phyloP scores from a whole-genome alignment of 768 basidiomycete genomes.

The Coprinopsis sp. region DNA sequence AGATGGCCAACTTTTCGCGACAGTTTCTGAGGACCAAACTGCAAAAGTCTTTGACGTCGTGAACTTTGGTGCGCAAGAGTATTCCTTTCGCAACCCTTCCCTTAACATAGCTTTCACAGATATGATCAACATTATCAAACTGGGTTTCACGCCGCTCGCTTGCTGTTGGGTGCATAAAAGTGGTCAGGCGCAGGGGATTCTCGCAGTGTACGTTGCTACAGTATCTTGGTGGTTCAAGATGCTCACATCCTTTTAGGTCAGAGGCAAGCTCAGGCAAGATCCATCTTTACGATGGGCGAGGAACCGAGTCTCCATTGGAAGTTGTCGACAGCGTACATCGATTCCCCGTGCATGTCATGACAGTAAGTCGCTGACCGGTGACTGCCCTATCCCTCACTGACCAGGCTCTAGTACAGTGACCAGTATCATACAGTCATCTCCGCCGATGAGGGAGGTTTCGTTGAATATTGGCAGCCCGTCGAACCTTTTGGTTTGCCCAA shows the following conservation, averaged over 20 bases:
- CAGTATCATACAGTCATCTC: slow-evolving; percentile 89
- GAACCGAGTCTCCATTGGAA: slow-evolving; percentile 72
- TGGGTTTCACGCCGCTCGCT: slow-evolving; percentile 78
- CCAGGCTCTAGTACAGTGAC: slow-evolving; percentile 70
- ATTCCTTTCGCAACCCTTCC: not conserved
- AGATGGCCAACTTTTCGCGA: slow-evolving; percentile 91
- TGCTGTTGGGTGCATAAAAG: slow-evolving; percentile 95
- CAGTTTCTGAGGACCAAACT: slow-evolving; percentile 84
- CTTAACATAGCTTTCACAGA: slow-evolving; percentile 43
- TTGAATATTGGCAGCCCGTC: slow-evolving; percentile 92
- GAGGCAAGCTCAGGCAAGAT: slow-evolving; percentile 73
- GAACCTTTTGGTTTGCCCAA: slow-evolving; percentile 87
- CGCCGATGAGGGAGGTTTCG: slow-evolving; percentile 89
- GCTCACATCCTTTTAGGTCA: slow-evolving; percentile 48
- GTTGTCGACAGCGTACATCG: slow-evolving; percentile 77
- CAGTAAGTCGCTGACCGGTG: slow-evolving; percentile 37
- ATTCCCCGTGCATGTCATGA: slow-evolving; percentile 87
- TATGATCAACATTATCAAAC: slow-evolving; percentile 97
- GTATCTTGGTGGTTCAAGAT: not conserved
- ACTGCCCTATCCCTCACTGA: slow-evolving; percentile 2
- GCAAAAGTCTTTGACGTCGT: slow-evolving; percentile 97
- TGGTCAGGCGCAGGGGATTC: slow-evolving; percentile 80
- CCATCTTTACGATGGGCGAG: slow-evolving; percentile 89
- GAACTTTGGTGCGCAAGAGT: slow-evolving; percentile 75
- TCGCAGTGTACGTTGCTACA: slow-evolving; percentile 67